Evolutionary conservation across 2,329 filamentous ascomycete genomes (phyloP), one percentile per base, ranked within the genome.

Genomic region (Fonsecaea pedrosoi): DNA sequence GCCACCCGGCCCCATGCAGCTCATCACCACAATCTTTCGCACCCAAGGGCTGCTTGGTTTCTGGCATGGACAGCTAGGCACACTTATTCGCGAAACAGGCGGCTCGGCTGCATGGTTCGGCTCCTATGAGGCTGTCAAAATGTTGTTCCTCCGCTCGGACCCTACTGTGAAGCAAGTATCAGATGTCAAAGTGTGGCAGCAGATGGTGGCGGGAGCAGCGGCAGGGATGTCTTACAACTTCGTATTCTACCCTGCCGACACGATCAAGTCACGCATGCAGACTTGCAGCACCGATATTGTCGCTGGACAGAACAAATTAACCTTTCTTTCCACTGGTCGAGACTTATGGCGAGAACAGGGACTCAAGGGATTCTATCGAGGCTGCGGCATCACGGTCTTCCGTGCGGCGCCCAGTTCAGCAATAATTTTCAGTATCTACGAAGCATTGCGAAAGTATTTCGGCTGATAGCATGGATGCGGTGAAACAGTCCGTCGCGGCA

Each of bases 191-290:
- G 78, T 97, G 4, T 91, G 91, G 85, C 92, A 97, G 79, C 93
- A 96, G 78, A 92, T 96, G 75, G 77, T 92, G 21, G 92, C 94
- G 1, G 94, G 94, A 50, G 94, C 94, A 2, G 87, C 89, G 7
- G 95, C 94, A 3, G 95, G 95, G 61, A 91, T 97, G 82, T 89
- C 89, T 40, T 99, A 99, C 81, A 99, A 99, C 78, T 98, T 98
- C 77, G 82, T 96, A 25, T 97, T 98, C 83, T 99, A 95, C 77
- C 95, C 95, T 0, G 95, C 95, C 58, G 95, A 99, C 77, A 99
- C 95, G 0, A 90, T 99, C 82, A 99, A 99, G 81, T 96, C 92
- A 18, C 89, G 94, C 56, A 97, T 99, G 89, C 95, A 99, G 81
- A 99, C 95, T 25, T 69, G 60, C 30, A 45, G 57, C 30, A 54